Evolutionary conservation across 768 basidiomycete genomes (phyloP).

Genomic region (Hydnomerulius pinastri): DNA sequence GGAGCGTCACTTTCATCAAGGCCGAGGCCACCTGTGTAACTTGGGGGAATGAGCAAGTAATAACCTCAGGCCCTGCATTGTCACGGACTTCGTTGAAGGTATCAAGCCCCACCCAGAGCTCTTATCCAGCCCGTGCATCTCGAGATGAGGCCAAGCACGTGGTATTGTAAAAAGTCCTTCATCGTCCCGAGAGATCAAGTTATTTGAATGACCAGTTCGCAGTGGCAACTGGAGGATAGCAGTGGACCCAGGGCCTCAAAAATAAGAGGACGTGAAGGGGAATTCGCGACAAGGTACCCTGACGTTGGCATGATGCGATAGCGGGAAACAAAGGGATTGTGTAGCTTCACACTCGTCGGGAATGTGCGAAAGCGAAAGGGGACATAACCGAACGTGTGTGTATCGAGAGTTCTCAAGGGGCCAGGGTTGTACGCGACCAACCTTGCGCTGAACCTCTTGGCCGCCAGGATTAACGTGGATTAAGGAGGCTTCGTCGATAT

Average conservation of each 20-base stretch:
- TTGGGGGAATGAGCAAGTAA: neutral
- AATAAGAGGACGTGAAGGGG: neutral
- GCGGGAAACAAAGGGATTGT: constrained; percentile 7
- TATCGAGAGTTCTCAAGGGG: neutral
- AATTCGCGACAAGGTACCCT: constrained; percentile 2
- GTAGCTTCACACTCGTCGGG: neutral
- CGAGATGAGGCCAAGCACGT: constrained; percentile 6
- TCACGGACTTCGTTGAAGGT: neutral
- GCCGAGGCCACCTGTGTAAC: neutral
- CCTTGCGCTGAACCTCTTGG: neutral
- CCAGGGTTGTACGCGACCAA: neutral
- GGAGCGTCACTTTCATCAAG: constrained; percentile 6
- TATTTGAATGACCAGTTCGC: neutral
- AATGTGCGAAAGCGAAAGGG: neutral
- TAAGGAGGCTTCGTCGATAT: constrained; percentile 1
- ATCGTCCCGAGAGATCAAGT: constrained; percentile 3
- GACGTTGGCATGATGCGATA: neutral
- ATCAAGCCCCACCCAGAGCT: neutral
- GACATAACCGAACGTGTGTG: constrained; percentile 7
- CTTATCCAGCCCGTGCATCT: neutral
- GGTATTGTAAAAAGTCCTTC: neutral
- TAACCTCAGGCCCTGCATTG: constrained; percentile 2
- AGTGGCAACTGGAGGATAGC: constrained; percentile 2
- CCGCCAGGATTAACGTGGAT: neutral
- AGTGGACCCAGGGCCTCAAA: constrained; percentile 6